Base-by-base conservation (phyloP, 2,329 filamentous ascomycete species). In the Tolypocladium ovalisporum region DNA sequence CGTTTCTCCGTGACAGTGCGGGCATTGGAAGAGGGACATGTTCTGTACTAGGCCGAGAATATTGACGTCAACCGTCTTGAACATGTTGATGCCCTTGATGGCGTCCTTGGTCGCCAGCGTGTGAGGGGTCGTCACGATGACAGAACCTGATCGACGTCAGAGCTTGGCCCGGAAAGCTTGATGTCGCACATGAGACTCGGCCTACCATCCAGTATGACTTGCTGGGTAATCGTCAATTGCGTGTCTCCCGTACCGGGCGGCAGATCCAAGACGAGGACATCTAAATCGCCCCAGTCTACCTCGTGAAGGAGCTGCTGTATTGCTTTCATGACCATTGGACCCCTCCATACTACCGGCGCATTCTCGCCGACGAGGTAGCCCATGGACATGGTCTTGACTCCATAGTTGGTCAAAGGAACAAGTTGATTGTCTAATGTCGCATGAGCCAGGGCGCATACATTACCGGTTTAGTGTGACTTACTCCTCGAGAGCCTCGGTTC, bases 331-430 rank as follows among this genome's bases (percentile, higher is more conserved):
- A 97, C 89, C 92, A 99, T 97, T 2, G 96, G 81, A 0, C 94
- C 94, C 55, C 94, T 85, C 94, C 94, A 99, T 36, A 94, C 92
- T 19, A 99, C 88, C 0, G 92, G 90, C 6, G 89, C 88, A 13
- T 85, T 81, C 62, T 90, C 86, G 24, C 83, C 83, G 1, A 96
- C 85, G 1, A 99, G 80, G 63, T 96, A 97, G 54, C 94, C 94
- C 89, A 99, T 97, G 0, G 92, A 97, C 94, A 99, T 99, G 56
- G 91, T 95, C 73, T 95, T 95, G 57, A 99, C 82, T 44, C 94
- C 94, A 75, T 97, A 97, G 68, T 96, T 96, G 27, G 89, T 91
- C 29, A 99, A 75, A 0, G 94, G 94, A 1, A 97, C 67, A 4
- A 99, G 80, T 65, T 91, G 86, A 66, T 92, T 91, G 64, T 88